A percentile compares a stretch with the other conserved stretches of the same genome.
phyloP scores from a whole-genome alignment of 2,329 filamentous ascomycete genomes.

The Botrytis byssoidea region DNA sequence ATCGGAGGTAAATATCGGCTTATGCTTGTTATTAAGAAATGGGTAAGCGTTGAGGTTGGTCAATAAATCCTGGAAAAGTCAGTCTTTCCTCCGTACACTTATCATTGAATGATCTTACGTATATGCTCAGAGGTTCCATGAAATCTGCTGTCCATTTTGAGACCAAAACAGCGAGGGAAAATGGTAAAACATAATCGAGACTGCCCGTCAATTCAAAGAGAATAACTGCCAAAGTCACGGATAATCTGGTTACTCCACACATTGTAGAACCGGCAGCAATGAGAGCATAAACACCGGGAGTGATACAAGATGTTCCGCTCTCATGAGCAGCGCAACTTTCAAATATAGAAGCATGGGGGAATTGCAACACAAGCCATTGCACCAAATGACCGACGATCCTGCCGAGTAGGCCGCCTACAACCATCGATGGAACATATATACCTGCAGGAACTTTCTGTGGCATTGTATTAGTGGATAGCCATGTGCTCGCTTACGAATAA shows the following conservation, averaged over 20 bases:
- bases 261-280: conserved; percentile 95
- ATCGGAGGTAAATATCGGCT: conserved; percentile 85
- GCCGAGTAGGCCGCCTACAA: conserved; percentile 89
- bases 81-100: conserved; percentile 22
- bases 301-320: conserved; percentile 78
- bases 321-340: conserved; percentile 66
- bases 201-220: conserved; percentile 94
- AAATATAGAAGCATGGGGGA: conserved; percentile 71
- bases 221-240: conserved; percentile 91
- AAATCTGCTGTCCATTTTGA: conserved; percentile 99
- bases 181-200: conserved; percentile 90
- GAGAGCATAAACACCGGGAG: conserved; percentile 94
- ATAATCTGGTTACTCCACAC: conserved; percentile 93
- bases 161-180: conserved; percentile 86
- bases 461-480: background rate
- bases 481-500: background rate
- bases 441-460: conserved; percentile 82
- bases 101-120: conserved; percentile 50
- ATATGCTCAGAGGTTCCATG: conserved; percentile 90
- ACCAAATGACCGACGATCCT: conserved; percentile 82
- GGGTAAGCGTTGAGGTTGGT: conserved; percentile 98
- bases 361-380: conserved; percentile 75
- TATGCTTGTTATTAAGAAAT: conserved; percentile 94
- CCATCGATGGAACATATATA: conserved; percentile 98
- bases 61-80: conserved; percentile 66